Evolutionary conservation across 371 early-diverging fungal species (phyloP).

Genomic region (Actinomucor elegans): DNA sequence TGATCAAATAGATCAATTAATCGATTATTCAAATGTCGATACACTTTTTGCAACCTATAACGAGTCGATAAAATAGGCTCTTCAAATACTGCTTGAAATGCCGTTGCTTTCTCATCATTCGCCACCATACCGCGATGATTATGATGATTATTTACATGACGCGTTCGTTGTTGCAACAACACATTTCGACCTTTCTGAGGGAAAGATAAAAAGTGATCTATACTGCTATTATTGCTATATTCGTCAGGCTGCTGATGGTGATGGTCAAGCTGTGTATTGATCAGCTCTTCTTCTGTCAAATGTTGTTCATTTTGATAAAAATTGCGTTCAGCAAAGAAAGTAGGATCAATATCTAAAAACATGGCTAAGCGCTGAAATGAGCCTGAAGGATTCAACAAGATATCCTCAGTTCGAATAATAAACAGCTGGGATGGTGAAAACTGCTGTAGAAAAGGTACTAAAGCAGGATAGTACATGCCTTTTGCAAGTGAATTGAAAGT

Average conservation of each 20-base stretch:
- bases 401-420: constrained; percentile 37
- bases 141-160: constrained; percentile 10
- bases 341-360: constrained; percentile 35
- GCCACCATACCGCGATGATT: too few species aligned
- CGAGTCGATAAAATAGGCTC: constrained; percentile 39
- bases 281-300: constrained; percentile 19
- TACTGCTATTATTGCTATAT: too few species aligned
- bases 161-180: constrained; percentile 3
- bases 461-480: constrained; percentile 40
- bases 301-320: constrained; percentile 20
- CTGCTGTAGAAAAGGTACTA: constrained; percentile 34
- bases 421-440: constrained; percentile 44
- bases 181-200: neutral
- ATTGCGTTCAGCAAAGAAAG: constrained; percentile 27
- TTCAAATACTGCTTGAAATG: neutral
- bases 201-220: neutral
- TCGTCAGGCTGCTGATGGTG: too few species aligned
- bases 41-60: constrained; percentile 53
- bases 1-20: constrained; percentile 49
- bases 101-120: too few species aligned
- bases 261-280: too few species aligned
- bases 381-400: constrained; percentile 23
- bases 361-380: constrained; percentile 32
- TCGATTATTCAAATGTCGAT: constrained; percentile 45
- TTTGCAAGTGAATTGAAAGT: constrained; percentile 35